These are phyloP conservation scores for Colletotrichum sp. DNA, from an alignment of 2,329 filamentous ascomycete genomes.

Conservation along the genomic window DNA sequence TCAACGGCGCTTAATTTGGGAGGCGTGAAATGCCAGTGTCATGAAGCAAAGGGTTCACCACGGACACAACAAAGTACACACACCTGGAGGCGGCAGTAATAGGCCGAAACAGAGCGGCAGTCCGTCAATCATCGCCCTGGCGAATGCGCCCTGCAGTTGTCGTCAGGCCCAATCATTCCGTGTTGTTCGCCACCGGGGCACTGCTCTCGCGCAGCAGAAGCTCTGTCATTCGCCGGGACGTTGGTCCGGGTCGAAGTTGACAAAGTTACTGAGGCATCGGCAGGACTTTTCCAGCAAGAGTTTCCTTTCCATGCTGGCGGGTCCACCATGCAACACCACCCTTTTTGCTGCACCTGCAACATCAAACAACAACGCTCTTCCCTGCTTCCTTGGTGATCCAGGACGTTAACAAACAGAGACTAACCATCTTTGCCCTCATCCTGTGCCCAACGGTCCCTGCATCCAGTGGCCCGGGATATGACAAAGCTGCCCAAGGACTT, in stretches of 20 bases:
- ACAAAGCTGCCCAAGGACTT: slow-evolving; percentile 15
- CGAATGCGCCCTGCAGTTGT: slow-evolving; percentile 4
- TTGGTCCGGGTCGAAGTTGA: background rate
- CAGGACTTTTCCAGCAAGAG: background rate
- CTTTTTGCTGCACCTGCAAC: background rate
- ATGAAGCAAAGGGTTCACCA: background rate
- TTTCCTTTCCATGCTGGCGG: background rate
- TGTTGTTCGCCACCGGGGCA: slow-evolving; percentile 5
- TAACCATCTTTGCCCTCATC: background rate
- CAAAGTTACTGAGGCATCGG: background rate
- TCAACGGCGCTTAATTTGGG: background rate
- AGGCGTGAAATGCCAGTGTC: background rate
- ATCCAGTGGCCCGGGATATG: background rate
- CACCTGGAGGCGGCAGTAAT: background rate
- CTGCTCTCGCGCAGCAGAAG: background rate
- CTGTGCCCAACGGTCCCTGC: slow-evolving; percentile 13
- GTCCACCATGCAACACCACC: background rate
- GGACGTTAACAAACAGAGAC: background rate
- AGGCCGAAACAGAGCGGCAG: background rate
- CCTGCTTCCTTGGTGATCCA: slow-evolving; percentile 8
- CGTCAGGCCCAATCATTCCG: background rate
- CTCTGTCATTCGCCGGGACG: background rate
- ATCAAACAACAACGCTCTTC: slow-evolving; percentile 8
- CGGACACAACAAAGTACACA: background rate
- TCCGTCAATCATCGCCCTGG: slow-evolving; percentile 14